Base-by-base conservation (phyloP, 2,329 filamentous ascomycete species). In the Plenodomus biglobosus region DNA sequence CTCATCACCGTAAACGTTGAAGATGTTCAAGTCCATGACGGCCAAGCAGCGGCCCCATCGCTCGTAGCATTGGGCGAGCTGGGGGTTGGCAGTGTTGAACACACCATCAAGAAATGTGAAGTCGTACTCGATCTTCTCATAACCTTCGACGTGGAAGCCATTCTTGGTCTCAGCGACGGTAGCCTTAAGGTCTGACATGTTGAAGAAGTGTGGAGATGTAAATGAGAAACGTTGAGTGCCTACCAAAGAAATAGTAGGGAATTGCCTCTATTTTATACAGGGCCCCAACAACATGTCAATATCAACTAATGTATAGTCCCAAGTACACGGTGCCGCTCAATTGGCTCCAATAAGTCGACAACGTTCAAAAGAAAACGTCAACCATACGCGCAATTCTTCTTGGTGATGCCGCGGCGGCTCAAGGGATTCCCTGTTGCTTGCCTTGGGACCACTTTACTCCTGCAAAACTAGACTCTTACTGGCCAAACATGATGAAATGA, bases 81-180 rank as follows among this genome's bases (percentile, higher is more conserved):
- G 79, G 15, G 74, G 60, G 61, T 87, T 86, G 54, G 76, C 61
- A 36, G 76, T 61, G 64, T 86, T 74, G 70, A 89, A 88, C 47
- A 89, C 78, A 40, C 80, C 82, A 58, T 89, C 85, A 39, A 88
- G 78, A 71, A 89, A 88, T 45, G 83, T 82, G 69, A 89, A 89
- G 71, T 87, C 85, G 66, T 88, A 88, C 64, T 86, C 82, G 64
- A 88, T 88, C 77, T 87, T 88, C 76, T 89, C 86, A 60, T 87
- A 87, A 19, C 86, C 86, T 58, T 84, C 82, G 52, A 88, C 85
- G 56, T 86, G 82, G 72, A 88, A 88, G 32, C 85, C 86, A 51
- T 78, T 75, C 59, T 78, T 72, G 53, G 83, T 88, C 73, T 85
- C 80, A 52, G 76, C 72, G 55, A 88, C 85, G 44, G 79, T 79